These are phyloP conservation scores for Sarocladiaceae sp. DNA, from an alignment of 2,329 filamentous ascomycete genomes.

Conservation along the genomic window DNA sequence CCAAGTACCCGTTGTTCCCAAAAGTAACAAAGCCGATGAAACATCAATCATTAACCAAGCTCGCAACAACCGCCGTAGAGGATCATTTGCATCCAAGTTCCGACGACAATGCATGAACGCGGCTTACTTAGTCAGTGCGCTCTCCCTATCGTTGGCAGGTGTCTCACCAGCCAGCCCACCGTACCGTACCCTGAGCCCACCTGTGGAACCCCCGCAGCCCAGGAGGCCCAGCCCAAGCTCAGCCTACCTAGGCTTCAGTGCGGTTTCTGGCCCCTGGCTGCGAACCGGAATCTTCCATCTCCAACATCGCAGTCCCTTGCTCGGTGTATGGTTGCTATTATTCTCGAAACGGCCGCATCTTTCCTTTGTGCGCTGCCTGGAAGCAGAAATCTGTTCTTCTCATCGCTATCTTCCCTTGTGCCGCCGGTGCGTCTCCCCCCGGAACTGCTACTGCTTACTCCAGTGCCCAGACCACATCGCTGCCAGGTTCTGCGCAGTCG, in stretches of 20 bases:
- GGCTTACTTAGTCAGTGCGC: conserved; percentile 6
- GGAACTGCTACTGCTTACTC: conserved; percentile 1
- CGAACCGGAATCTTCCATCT: neutral
- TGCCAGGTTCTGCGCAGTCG: conserved; percentile 8
- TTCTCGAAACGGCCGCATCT: conserved; percentile 9
- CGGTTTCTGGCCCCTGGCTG: conserved; percentile 1
- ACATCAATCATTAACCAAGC: neutral
- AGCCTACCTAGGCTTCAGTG: no score
- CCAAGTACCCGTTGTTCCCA: neutral
- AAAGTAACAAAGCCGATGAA: conserved; percentile 1
- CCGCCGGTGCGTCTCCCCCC: neutral
- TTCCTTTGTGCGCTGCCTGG: conserved; percentile 12
- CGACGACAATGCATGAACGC: neutral
- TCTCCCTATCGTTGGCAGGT: neutral
- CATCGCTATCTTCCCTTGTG: conserved; percentile 19
- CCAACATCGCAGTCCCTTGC: conserved; percentile 9
- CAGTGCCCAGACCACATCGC: neutral
- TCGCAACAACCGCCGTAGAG: no score
- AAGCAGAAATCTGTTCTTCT: conserved; percentile 18
- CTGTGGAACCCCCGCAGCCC: conserved; percentile 2
- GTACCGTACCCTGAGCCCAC: no score
- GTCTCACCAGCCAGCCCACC: conserved; percentile 5
- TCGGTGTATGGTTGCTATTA: conserved; percentile 5
- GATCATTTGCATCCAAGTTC: neutral
- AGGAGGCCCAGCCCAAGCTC: no score